Conservation (phyloP, 2,329 filamentous ascomycete genomes). For the Neofusicoccum parvum region DNA sequence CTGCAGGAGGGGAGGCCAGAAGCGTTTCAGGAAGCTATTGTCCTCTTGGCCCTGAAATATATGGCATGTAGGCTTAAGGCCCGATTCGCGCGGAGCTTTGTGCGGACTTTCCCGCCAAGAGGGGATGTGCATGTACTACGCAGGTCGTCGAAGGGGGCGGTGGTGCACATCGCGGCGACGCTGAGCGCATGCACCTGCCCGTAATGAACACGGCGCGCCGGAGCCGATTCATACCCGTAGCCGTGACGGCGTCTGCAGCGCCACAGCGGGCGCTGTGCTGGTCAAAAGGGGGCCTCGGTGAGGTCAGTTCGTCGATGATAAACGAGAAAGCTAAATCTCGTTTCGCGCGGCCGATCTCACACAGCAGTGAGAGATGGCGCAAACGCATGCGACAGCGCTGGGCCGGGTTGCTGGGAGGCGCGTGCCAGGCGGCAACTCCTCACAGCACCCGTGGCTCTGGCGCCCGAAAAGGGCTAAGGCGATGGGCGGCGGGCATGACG, state of each 20-base stretch:
- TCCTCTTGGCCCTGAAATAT: neutral
- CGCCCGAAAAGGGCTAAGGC: neutral
- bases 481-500: neutral
- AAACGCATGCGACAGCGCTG: neutral
- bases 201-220: neutral
- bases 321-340: conserved; percentile 11
- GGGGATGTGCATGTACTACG: neutral
- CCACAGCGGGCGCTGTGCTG: neutral
- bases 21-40: neutral
- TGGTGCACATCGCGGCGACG: neutral
- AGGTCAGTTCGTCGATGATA: neutral
- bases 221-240: neutral
- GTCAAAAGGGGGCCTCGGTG: neutral
- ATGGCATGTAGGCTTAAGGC: neutral
- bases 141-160: neutral
- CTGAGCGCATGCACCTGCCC: neutral
- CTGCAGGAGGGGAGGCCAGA: neutral
- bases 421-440: neutral
- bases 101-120: conserved; percentile 1
- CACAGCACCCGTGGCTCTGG: neutral
- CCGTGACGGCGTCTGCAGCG: neutral
- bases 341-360: conserved; percentile 6
- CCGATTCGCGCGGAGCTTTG: conserved; percentile 7
- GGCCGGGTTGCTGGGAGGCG: conserved; percentile 1
- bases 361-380: neutral